Base-by-base conservation (phyloP, 306 rosid species). In the Rosa persica region DNA sequence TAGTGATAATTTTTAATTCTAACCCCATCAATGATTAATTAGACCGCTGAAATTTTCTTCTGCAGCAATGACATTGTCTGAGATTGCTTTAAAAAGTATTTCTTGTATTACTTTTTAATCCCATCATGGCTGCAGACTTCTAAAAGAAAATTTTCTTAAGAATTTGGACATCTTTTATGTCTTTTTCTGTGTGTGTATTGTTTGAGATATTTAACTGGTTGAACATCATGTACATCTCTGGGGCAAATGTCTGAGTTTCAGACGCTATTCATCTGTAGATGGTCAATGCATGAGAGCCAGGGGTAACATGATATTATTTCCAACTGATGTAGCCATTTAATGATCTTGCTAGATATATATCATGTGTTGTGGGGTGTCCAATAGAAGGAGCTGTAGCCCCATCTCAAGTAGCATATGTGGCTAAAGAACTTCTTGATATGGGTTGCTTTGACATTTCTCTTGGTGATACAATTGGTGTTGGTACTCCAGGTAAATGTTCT, bases 401-500 rank as follows among this genome's bases (percentile, higher is more conserved):
- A 60, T 85, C 86, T 47, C 87, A 90, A 83, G 98, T 90, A 69
- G 92, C 97, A 57, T 89, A 89, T 70, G 89, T 94, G 72, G 97
- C 97, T 23, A 90, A 85, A 83, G 89, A 93, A 82, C 97, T 94
- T 64, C 79, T 78, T 77, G 88, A 84, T 15, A 90, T 94, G 92
- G 98, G 95, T 43, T 92, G 97, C 90, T 87, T 84, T 17, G 97
- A 94, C 80, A 94, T 94, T 86, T 92, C 98, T 76, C 90, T 94
- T 8, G 98, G 98, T 1, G 98, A 94, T 84, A 94, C 98, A 1
- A 92, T 92, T 83, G 98, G 98, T 66, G 97, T 94, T 79, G 98
- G 97, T 57, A 94, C 97, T 71, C 97, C 97, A 39, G 98, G 98
- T 94, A 89, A 88, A 77, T 83, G 71, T 52, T 43, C 23, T 7